Evolutionary conservation across 2,329 filamentous ascomycete species (phyloP).

Genomic region (Sclerotinia nivalis): DNA sequence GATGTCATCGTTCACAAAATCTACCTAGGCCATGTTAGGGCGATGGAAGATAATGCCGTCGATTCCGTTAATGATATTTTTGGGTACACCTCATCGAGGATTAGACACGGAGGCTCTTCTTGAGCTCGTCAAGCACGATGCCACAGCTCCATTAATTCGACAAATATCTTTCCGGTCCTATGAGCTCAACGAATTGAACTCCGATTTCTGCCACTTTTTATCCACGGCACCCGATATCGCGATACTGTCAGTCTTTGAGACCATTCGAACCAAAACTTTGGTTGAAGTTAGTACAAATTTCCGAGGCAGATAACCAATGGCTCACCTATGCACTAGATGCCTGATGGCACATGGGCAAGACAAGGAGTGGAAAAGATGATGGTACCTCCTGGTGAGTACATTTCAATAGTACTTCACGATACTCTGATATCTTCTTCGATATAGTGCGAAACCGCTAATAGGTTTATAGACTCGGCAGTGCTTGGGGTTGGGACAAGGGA

Average conservation of each 20-base stretch:
- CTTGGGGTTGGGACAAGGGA: constrained; percentile 21
- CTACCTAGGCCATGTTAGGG: constrained; percentile 16
- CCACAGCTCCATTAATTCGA: constrained; percentile 29
- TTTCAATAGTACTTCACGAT: not conserved
- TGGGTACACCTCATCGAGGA: constrained; percentile 36
- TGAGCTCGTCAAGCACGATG: constrained; percentile 30
- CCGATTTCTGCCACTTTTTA: constrained; percentile 27
- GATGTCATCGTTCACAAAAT: not conserved
- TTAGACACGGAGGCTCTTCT: constrained; percentile 31
- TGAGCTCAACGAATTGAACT: constrained; percentile 28
- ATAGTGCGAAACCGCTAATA: not conserved
- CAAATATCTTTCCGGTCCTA: constrained; percentile 31
- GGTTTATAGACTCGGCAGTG: constrained; percentile 11
- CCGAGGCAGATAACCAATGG: not conserved
- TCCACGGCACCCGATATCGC: constrained; percentile 25
- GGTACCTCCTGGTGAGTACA: constrained; percentile 19
- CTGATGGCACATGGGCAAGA: constrained; percentile 23
- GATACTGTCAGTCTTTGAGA: constrained; percentile 33
- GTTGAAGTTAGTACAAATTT: constrained; percentile 20
- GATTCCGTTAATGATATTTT: constrained; percentile 32
- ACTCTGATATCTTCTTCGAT: not conserved
- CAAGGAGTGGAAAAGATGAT: constrained; percentile 23
- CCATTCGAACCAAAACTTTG: constrained; percentile 28
- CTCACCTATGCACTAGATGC: constrained; percentile 7
- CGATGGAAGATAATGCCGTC: constrained; percentile 23